Evolutionary conservation across 345 rosid genomes (phyloP).

Genomic region (Euphorbia lathyris): DNA sequence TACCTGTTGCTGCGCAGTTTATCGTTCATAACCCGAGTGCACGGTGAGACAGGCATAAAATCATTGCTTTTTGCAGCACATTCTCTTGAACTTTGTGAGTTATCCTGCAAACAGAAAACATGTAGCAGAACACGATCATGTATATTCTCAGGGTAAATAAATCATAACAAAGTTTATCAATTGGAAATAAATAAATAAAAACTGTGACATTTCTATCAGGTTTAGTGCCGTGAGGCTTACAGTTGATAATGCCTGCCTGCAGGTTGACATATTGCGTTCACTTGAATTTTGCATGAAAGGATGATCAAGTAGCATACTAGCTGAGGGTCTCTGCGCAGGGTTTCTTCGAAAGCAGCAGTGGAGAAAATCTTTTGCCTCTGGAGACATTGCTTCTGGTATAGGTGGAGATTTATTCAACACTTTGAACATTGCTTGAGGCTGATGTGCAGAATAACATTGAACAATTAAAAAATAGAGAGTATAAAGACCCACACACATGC

Average conservation of each 20-base stretch:
- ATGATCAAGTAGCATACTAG: slow-evolving; percentile 48
- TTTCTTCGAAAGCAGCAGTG: slow-evolving; percentile 50
- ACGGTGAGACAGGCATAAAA: slow-evolving; percentile 12
- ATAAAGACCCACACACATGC: neutral
- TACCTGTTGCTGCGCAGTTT: slow-evolving; percentile 24
- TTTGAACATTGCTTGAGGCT: slow-evolving; percentile 75
- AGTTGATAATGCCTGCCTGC: slow-evolving; percentile 22
- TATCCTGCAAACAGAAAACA: slow-evolving; percentile 28
- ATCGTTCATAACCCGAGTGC: slow-evolving; percentile 12
- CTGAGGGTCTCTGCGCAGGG: slow-evolving; percentile 59
- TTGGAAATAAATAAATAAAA: slow-evolving; percentile 2
- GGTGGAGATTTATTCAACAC: slow-evolving; percentile 45
- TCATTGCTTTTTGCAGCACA: slow-evolving; percentile 14
- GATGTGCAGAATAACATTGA: slow-evolving; percentile 20
- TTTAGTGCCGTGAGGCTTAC: slow-evolving; percentile 21
- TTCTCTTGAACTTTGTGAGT: slow-evolving; percentile 21
- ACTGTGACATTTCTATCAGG: neutral
- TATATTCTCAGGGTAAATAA: neutral
- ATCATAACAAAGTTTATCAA: slow-evolving; percentile 1
- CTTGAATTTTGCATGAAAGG: slow-evolving; percentile 45
- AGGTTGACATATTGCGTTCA: slow-evolving; percentile 27
- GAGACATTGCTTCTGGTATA: slow-evolving; percentile 54
- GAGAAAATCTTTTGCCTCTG: slow-evolving; percentile 64
- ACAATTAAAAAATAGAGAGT: neutral
- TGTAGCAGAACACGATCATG: neutral